Evolutionary conservation across 164 flowering plant genomes (phyloP).

Genomic region (Vitis rupestris): DNA sequence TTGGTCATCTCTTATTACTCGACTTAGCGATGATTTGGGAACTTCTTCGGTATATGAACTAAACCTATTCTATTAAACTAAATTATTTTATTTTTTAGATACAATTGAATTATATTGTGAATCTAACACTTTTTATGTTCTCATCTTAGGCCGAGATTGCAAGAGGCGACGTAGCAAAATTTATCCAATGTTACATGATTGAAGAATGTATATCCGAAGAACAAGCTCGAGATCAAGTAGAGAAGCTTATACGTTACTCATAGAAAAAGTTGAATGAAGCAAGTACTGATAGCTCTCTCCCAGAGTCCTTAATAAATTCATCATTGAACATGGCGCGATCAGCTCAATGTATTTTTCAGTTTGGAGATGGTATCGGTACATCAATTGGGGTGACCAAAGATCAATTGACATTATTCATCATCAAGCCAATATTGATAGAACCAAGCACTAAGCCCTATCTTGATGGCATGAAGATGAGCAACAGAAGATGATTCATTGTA

Average conservation of each 20-base stretch:
- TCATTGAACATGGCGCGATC: conserved; percentile 23
- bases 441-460: too few relatives aligned
- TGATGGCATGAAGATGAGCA: too few relatives aligned
- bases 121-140: background rate
- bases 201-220: background rate
- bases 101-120: too few relatives aligned
- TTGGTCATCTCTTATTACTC: conserved; percentile 23
- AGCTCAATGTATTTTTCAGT: conserved; percentile 19
- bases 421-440: background rate
- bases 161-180: conserved; percentile 7
- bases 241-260: background rate
- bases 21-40: conserved; percentile 6
- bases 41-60: background rate
- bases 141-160: background rate
- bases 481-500: too few relatives aligned
- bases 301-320: conserved; percentile 7
- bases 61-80: too few relatives aligned
- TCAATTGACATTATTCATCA: conserved; percentile 6
- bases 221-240: conserved; percentile 13
- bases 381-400: conserved; percentile 16
- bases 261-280: conserved; percentile 25
- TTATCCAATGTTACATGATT: conserved; percentile 4
- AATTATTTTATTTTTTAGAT: too few relatives aligned
- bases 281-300: background rate
- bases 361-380: conserved; percentile 27